These are phyloP conservation scores for Hymenoscyphus scutula DNA, from an alignment of 2,329 filamentous ascomycete genomes.

Conservation along the genomic window DNA sequence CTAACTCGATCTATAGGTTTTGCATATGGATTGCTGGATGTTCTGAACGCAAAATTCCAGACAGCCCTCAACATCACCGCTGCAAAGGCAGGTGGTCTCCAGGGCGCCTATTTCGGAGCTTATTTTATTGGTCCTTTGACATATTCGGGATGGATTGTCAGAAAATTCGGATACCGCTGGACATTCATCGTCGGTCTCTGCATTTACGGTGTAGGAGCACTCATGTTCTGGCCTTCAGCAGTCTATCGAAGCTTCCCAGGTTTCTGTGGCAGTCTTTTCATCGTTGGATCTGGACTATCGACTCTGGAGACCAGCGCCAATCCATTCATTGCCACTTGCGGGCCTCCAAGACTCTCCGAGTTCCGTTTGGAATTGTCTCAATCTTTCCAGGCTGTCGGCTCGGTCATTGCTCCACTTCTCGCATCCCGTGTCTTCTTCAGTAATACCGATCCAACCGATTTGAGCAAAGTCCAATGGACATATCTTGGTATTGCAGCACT, in stretches of 20 bases:
- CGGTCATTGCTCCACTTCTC: constrained; percentile 70
- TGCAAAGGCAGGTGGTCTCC: constrained; percentile 63
- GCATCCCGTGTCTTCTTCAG: constrained; percentile 72
- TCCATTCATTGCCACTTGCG: constrained; percentile 68
- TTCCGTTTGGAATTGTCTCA: constrained; percentile 73
- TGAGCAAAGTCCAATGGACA: constrained; percentile 78
- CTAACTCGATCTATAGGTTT: constrained; percentile 51
- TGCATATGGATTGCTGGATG: constrained; percentile 81
- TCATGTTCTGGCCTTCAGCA: constrained; percentile 11
- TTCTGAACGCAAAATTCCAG: constrained; percentile 71
- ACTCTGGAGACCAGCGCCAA: constrained; percentile 79
- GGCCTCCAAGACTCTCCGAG: constrained; percentile 69
- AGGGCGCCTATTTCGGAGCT: constrained; percentile 65
- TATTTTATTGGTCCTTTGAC: constrained; percentile 50
- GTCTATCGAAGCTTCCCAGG: constrained; percentile 55
- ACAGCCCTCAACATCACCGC: constrained; percentile 57
- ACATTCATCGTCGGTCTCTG: constrained; percentile 65
- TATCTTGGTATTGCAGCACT: constrained; percentile 78
- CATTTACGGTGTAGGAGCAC: constrained; percentile 56
- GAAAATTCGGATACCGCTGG: constrained; percentile 60
- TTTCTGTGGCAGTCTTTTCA: constrained; percentile 70
- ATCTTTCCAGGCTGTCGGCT: constrained; percentile 70
- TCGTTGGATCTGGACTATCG: constrained; percentile 73
- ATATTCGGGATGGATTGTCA: constrained; percentile 62
- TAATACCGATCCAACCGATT: constrained; percentile 57